Percentiles rank a stretch among this genome's conserved stretches.
Evolutionary conservation across 2,329 filamentous ascomycete species (phyloP).

Genomic region (Trichoderma polysporum): DNA sequence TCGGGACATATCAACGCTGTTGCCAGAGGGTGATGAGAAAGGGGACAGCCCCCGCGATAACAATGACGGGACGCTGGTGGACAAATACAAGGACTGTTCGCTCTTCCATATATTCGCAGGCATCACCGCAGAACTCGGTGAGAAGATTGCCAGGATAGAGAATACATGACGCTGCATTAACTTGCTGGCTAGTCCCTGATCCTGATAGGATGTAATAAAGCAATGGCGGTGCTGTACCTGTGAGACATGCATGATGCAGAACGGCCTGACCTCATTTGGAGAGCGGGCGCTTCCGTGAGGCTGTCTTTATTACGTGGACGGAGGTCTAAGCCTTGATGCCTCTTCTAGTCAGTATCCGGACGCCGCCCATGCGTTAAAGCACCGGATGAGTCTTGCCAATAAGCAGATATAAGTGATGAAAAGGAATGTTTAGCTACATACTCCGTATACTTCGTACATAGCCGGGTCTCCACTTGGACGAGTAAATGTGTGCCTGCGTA

Average conservation of each 20-base stretch:
- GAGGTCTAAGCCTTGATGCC: neutral
- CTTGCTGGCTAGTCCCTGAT: neutral
- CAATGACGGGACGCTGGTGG: slow-evolving; percentile 51
- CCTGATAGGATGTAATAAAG: neutral
- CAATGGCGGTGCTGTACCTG: neutral
- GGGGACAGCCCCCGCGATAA: slow-evolving; percentile 22
- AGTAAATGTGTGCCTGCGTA: neutral
- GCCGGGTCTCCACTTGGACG: neutral
- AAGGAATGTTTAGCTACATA: no score
- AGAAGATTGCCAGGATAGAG: slow-evolving; percentile 7
- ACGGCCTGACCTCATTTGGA: neutral
- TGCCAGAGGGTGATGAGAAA: slow-evolving; percentile 15
- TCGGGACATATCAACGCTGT: slow-evolving; percentile 45
- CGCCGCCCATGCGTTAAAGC: neutral
- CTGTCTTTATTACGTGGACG: neutral
- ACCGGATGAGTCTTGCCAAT: no score
- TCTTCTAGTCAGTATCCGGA: neutral
- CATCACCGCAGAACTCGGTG: slow-evolving; percentile 50
- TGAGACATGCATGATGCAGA: neutral
- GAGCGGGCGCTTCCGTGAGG: neutral
- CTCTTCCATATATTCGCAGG: slow-evolving; percentile 66
- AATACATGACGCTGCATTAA: slow-evolving; percentile 7
- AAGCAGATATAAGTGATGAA: no score
- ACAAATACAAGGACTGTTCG: slow-evolving; percentile 73
- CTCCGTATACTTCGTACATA: no score